phyloP scores from a whole-genome alignment of 768 basidiomycete species.

The Leccinum subgranulosum region DNA sequence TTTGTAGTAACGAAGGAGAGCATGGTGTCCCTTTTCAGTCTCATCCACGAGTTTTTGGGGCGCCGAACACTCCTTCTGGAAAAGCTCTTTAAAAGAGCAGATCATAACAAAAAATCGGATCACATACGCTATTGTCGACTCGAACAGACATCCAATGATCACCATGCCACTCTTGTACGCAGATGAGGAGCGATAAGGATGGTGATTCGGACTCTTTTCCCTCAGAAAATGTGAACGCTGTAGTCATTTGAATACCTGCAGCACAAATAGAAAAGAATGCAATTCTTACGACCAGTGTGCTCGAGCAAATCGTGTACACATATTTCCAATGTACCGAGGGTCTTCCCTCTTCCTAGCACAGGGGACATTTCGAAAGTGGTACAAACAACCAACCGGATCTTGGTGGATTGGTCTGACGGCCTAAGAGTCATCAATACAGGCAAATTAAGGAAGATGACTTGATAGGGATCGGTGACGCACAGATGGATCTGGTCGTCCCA shows the following conservation, averaged over 20 bases:
- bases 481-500: constrained; percentile 7
- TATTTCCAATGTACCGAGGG: neutral
- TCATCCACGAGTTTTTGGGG: neutral
- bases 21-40: constrained; percentile 3
- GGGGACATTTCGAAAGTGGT: neutral
- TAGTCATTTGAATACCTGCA: neutral
- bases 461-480: neutral
- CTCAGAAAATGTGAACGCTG: neutral
- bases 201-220: neutral
- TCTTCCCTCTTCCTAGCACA: neutral
- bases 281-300: neutral
- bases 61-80: neutral
- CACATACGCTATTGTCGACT: neutral
- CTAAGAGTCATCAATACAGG: neutral
- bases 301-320: neutral
- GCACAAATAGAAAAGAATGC: too few relatives aligned
- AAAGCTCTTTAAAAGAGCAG: neutral
- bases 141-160: neutral
- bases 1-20: too few relatives aligned
- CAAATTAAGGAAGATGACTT: neutral
- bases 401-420: neutral
- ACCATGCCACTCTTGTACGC: neutral
- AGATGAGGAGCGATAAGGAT: neutral
- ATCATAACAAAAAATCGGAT: neutral
- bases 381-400: neutral